Evolutionary conservation across 306 rosid genomes (phyloP), one percentile per base, ranked within the genome.

Genomic region (Cucumis cinereus): DNA sequence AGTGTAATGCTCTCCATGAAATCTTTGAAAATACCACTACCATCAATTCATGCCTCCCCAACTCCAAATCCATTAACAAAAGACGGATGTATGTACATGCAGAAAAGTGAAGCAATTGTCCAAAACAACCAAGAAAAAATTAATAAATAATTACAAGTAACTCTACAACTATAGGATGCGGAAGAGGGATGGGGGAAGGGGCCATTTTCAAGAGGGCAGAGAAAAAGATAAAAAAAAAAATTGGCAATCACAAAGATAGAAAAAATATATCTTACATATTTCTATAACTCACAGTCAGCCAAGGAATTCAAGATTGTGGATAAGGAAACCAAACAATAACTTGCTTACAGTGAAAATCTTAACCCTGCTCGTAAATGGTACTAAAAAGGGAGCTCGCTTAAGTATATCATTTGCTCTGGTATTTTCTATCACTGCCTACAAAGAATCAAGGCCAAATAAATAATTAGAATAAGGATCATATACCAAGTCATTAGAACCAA

Each of bases 41-140:
- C 99, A 81, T 94, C 99, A 74, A 94, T 92, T 78, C 99, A 97
- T 75, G 97, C 99, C 85, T 94, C 99, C 88, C 92, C 99, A 80
- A 92, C 99, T 77, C 99, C 99, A 88, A 92, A 89, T 79, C 92
- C 99, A 83, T 94, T 94, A 81, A 94, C 90, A 84, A 94, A 94
- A 15, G 96, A 80, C 61, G 92, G 97, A 40, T 97, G 99, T 77
- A 94, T 87, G 97, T 94, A 86, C 64, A 88, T 69, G 36, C 33
- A 79, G 75, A 72, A 38, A 78, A 23, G 20, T 24, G 23, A 47
- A 70, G 75, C 19, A 47, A 47, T 70, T 70, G 57, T 14, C 57
- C 58, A 70, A 70, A 56, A 70, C 54, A 22, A 8, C 24, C 22
- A 47, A 24, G 8, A 24, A 24, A 68, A 61, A 22, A 68, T 22